Percentiles rank a stretch among this genome's conserved stretches.
These are phyloP conservation scores for Excoecaria agallocha DNA, from an alignment of 345 rosid species.

Conservation along the genomic window DNA sequence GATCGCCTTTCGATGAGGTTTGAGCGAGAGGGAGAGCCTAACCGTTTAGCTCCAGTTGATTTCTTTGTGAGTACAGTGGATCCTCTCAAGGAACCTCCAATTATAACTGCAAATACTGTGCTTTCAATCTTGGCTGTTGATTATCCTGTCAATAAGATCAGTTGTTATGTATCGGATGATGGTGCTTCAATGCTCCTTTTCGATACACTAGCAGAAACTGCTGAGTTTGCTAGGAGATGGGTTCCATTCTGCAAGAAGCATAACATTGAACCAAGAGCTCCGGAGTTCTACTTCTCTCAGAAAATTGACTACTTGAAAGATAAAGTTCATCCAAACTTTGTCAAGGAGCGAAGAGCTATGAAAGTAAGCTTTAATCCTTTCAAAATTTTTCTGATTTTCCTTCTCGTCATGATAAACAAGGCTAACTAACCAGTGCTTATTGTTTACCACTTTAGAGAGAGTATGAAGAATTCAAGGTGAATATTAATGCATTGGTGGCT, in stretches of 20 bases:
- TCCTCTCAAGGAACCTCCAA: slow-evolving; percentile 98
- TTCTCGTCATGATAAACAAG: not conserved
- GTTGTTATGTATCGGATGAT: slow-evolving; percentile 95
- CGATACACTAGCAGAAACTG: slow-evolving; percentile 80
- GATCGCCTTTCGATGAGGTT: slow-evolving; percentile 84
- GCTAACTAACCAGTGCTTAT: not conserved
- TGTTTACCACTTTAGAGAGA: slow-evolving; percentile 60
- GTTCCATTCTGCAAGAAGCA: slow-evolving; percentile 91
- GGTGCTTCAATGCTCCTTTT: slow-evolving; percentile 96
- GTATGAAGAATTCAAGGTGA: slow-evolving; percentile 96
- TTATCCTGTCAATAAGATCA: slow-evolving; percentile 80
- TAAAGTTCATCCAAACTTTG: slow-evolving; percentile 88
- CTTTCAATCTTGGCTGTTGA: slow-evolving; percentile 77
- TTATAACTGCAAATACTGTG: slow-evolving; percentile 90
- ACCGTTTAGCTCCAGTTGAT: slow-evolving; percentile 74
- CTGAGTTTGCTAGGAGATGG: slow-evolving; percentile 97
- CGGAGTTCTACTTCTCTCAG: slow-evolving; percentile 86
- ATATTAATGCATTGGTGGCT: slow-evolving; percentile 80
- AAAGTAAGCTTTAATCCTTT: slow-evolving; percentile 45
- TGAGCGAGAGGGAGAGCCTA: slow-evolving; percentile 82
- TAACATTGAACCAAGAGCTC: slow-evolving; percentile 84
- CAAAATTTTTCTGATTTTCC: not conserved
- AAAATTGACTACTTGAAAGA: slow-evolving; percentile 95
- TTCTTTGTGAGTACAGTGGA: slow-evolving; percentile 89
- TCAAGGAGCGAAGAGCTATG: slow-evolving; percentile 97